These are phyloP conservation scores for Ophiosphaerella korrae DNA, from an alignment of 2,329 filamentous ascomycete species.

Conservation along the genomic window DNA sequence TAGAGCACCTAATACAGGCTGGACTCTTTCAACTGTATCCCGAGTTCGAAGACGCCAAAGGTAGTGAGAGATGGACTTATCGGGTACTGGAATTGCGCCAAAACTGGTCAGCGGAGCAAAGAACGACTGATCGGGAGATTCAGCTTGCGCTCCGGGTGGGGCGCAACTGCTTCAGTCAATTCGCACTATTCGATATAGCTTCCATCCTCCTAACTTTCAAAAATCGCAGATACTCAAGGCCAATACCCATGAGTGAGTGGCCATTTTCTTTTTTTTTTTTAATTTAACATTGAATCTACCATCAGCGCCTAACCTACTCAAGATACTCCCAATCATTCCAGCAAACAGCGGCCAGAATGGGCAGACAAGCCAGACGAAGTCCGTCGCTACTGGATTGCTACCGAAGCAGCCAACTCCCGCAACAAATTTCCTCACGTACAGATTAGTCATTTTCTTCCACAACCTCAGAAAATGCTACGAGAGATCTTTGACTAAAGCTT, in stretches of 20 bases:
- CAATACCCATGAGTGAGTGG: no score
- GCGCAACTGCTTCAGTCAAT: conserved; percentile 1
- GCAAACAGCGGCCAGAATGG: conserved; percentile 2
- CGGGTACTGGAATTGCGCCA: conserved; percentile 6
- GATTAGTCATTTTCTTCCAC: no score
- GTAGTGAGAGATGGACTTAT: conserved; percentile 3
- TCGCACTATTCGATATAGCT: conserved; percentile 4
- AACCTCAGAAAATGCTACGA: no score
- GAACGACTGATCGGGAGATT: conserved; percentile 1
- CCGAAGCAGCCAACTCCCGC: no score
- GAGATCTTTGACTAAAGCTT: no score
- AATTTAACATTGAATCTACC: no score
- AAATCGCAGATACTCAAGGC: neutral
- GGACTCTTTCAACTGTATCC: conserved; percentile 10
- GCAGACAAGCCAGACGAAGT: conserved; percentile 10
- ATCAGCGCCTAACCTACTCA: neutral
- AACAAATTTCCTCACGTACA: no score
- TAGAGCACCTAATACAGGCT: conserved; percentile 7
- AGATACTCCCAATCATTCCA: neutral
- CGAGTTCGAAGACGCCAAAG: conserved; percentile 4
- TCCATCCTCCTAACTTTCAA: conserved; percentile 6
- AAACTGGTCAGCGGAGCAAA: conserved; percentile 5
- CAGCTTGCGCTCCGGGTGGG: conserved; percentile 3
- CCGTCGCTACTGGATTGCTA: conserved; percentile 9
- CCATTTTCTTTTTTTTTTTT: no score